phyloP scores from a whole-genome alignment of 768 basidiomycete species.

The Cystoderma amianthinum region DNA sequence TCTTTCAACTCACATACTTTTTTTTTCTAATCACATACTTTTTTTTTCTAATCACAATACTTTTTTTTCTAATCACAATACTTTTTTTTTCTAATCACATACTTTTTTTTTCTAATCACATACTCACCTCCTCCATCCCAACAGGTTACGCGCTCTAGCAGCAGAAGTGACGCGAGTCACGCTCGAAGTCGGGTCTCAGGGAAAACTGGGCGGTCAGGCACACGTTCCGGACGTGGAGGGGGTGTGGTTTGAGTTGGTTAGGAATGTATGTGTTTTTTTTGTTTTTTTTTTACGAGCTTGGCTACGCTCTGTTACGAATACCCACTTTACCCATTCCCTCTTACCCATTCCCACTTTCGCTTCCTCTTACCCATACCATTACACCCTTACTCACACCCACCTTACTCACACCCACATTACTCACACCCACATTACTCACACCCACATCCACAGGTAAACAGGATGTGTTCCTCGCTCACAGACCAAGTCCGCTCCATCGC shows the following conservation, averaged over 20 bases:
- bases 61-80: too few relatives aligned
- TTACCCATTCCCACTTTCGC: background rate
- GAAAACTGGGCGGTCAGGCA: slow-evolving; percentile 85
- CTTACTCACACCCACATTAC: background rate
- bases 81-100: too few relatives aligned
- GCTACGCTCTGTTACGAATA: background rate
- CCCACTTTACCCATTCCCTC: background rate
- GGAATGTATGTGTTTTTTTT: slow-evolving; percentile 45
- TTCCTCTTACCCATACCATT: too few relatives aligned
- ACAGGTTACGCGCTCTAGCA: slow-evolving; percentile 54
- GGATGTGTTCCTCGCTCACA: slow-evolving; percentile 77
- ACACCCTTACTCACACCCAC: background rate
- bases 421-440: background rate
- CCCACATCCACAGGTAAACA: slow-evolving; percentile 46
- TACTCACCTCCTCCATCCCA: too few relatives aligned
- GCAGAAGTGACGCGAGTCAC: slow-evolving; percentile 83
- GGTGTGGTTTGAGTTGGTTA: slow-evolving; percentile 82
- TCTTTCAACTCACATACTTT: too few relatives aligned
- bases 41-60: too few relatives aligned
- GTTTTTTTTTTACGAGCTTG: background rate
- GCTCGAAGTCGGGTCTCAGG: slow-evolving; percentile 81
- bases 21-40: too few relatives aligned
- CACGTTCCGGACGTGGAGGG: slow-evolving; percentile 86
- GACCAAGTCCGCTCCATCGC: slow-evolving; percentile 82
- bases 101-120: too few relatives aligned